Evolutionary conservation across 805 yeast species (phyloP), one percentile per base, ranked within the genome.

Genomic region (Myxozyma nipponensis): DNA sequence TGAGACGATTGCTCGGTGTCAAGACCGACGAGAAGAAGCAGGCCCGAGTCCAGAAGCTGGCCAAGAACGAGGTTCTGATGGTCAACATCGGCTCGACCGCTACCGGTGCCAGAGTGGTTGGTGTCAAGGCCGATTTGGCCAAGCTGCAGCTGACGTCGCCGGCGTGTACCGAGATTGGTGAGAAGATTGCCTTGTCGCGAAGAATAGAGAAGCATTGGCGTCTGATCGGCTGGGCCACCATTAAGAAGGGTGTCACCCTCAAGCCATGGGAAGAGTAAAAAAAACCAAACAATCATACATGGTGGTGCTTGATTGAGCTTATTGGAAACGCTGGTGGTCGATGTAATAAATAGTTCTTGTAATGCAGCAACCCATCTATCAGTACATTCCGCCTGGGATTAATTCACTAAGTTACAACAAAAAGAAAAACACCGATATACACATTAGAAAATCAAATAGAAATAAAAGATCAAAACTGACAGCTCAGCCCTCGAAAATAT

Each of bases 171-270:
- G 97, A 91, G 76, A 79, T 91, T 45, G 87, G 95, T 62, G 99
- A 93, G 76, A 91, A 93, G 84, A 91, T 93, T 71, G 99, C 99
- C 36, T 77, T 93, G 67, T 89, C 97, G 40, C 86, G 99, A 79
- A 90, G 98, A 81, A 93, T 93, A 64, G 99, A 93, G 70, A 91
- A 91, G 81, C 99, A 93, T 72, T 93, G 97, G 96, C 93, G 99
- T 79, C 79, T 93, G 70, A 93, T 93, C 74, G 99, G 99, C 65
- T 93, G 99, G 99, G 99, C 98, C 63, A 89, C 63, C 3, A 59
- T 59, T 37, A 59, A 60, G 46, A 60, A 57, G 47, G 63, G 63
- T 19, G 49, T 57, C 19, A 60, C 57, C 21, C 40, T 59, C 21
- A 57, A 59, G 46, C 44, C 54, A 10, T 25, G 13, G 26, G 42